Base-by-base conservation (phyloP, 441 rosid species). In the Adansonia grandidieri region DNA sequence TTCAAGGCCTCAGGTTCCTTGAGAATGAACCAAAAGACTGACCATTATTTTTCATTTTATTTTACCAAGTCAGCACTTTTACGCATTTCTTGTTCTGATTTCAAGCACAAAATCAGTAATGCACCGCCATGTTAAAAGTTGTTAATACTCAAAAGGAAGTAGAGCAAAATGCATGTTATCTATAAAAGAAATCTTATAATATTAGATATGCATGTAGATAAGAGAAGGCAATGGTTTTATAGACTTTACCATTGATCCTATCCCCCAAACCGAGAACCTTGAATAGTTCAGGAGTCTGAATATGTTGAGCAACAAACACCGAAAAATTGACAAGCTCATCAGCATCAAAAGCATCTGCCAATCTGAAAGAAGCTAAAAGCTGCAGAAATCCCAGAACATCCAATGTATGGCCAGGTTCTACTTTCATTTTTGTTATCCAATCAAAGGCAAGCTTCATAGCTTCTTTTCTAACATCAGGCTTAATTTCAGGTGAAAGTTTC, bases 331-430 rank as follows among this genome's bases (percentile, higher is more conserved):
- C 60, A 37, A 84, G 77, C 71, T 85, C 84, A 76, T 64, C 78
- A 17, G 69, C 28, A 73, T 72, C 76, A 67, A 83, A 83, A 45
- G 82, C 50, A 64, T 73, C 14, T 6, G 73, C 76, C 79, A 87
- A 74, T 50, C 71, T 42, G 53, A 67, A 87, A 32, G 83, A 80
- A 65, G 83, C 85, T 53, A 87, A 28, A 70, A 87, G 84, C 50
- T 64, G 71, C 57, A 87, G 62, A 53, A 84, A 84, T 14, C 82
- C 85, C 72, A 84, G 77, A 67, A 84, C 81, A 78, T 82, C 82
- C 61, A 81, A 75, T 32, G 77, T 53, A 40, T 83, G 24, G 61
- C 67, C 64, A 4, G 19, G 22, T 37, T 62, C 53, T 6, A 51
- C 28, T 13, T 20, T 62, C 79, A 85, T 78, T 75, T 76, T 83